Base-by-base conservation (phyloP, 805 yeast genomes). In the Spathaspora hagerdaliae region DNA sequence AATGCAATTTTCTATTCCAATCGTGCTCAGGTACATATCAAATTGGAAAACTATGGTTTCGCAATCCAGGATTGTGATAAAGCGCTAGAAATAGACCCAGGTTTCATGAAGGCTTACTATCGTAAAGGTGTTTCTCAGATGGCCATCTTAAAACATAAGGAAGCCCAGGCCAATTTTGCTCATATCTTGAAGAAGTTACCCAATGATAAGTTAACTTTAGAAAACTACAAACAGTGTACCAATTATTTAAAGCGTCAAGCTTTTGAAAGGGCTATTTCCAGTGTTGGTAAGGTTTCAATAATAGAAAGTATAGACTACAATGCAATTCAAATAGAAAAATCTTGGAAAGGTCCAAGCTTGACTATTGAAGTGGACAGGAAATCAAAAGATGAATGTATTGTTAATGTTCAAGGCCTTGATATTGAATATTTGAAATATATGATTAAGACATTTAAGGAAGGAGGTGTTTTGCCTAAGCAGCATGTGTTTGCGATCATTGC, bases 21-120 rank as follows among this genome's bases (percentile, higher is more conserved):
- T 65, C 75, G 97, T 51, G 97, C 98, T 0, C 90, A 89, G 61
- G 96, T 89, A 1, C 84, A 90, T 54, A 81, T 92, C 58, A 87
- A 89, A 57, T 63, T 83, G 45, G 99, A 92, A 61, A 84, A 83
- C 56, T 91, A 85, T 61, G 98, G 97, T 3, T 73, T 80, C 44
- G 96, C 97, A 0, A 77, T 91, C 2, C 70, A 64, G n/a, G 97
- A 91, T 61, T 83, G 96, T 54, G 78, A 82, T 31, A 66, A 69
- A 38, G 87, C 97, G 1, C 74, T 94, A 38, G 77, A 74, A 40
- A 57, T 83, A 8, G 89, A 92, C 59, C 76, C 82, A 1, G 59
- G 68, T 14, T 85, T 87, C 57, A 66, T 82, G 32, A 92, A 92
- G 64, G 90, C 89, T 0, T 86, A 87, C 61, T 94, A 88, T 60